Evolutionary conservation across 441 rosid species (phyloP).

Genomic region (Euphorbia celastroides): DNA sequence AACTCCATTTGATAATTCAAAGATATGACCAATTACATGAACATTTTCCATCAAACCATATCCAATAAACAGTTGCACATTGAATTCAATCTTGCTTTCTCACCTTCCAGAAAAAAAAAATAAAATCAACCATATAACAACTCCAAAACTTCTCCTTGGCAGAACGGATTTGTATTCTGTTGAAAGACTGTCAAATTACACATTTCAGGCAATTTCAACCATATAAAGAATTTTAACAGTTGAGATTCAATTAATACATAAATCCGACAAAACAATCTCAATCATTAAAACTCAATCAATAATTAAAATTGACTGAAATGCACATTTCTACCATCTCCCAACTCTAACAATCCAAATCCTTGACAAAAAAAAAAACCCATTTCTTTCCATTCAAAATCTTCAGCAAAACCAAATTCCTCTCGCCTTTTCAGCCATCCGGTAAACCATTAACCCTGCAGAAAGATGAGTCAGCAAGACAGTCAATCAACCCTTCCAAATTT

Average conservation of each 20-base stretch:
- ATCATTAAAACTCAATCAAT: too few relatives aligned
- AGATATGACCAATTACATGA: not conserved
- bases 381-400: conserved; percentile 16
- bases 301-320: too few relatives aligned
- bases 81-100: conserved; percentile 5
- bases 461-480: conserved; percentile 17
- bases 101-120: not conserved
- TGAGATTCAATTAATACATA: too few relatives aligned
- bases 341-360: too few relatives aligned
- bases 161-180: conserved; percentile 8
- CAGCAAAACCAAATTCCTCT: conserved; percentile 13
- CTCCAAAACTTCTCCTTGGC: conserved; percentile 4
- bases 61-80: conserved; percentile 16
- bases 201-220: too few relatives aligned
- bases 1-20: too few relatives aligned
- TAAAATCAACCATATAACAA: not conserved
- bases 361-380: too few relatives aligned
- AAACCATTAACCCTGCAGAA: conserved; percentile 5
- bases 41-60: conserved; percentile 7
- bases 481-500: conserved; percentile 4
- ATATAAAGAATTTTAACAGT: too few relatives aligned
- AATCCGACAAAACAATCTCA: too few relatives aligned
- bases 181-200: too few relatives aligned
- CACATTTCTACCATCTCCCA: too few relatives aligned
- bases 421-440: conserved; percentile 14